Evolutionary conservation across 352 stramenopile genomes (phyloP).

Genomic region (Globisporangium nunn): DNA sequence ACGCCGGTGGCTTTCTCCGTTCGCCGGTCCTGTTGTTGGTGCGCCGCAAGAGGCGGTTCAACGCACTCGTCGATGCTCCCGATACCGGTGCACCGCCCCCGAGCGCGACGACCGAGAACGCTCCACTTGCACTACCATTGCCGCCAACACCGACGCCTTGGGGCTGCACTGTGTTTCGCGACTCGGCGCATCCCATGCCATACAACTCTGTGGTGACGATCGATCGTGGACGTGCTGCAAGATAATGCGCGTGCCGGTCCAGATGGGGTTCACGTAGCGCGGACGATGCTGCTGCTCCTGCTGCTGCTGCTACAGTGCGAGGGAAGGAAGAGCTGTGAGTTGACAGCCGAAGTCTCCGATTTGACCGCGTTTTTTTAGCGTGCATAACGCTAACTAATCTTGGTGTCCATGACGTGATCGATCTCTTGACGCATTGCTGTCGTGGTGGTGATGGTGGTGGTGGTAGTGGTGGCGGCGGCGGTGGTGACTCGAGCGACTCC

Average conservation of each 20-base stretch:
- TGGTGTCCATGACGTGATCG: no score
- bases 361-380: no score
- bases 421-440: no score
- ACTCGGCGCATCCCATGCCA: conserved; percentile 38
- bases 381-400: no score
- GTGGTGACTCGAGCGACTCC: conserved; percentile 2
- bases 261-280: no score
- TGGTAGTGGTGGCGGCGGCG: neutral
- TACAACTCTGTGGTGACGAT: neutral
- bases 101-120: conserved; percentile 21
- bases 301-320: no score
- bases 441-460: no score
- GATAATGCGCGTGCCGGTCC: neutral
- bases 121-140: neutral
- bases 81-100: neutral
- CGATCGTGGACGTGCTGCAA: neutral
- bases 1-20: conserved; percentile 1
- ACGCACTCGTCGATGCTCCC: neutral
- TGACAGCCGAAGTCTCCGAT: no score
- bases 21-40: conserved; percentile 1
- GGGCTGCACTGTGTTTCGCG: conserved; percentile 38
- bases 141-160: conserved; percentile 7
- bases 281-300: no score
- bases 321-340: no score
- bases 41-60: conserved; percentile 8